Evolutionary conservation across 768 basidiomycete species (phyloP).

Genomic region (Suillus hirtellus): DNA sequence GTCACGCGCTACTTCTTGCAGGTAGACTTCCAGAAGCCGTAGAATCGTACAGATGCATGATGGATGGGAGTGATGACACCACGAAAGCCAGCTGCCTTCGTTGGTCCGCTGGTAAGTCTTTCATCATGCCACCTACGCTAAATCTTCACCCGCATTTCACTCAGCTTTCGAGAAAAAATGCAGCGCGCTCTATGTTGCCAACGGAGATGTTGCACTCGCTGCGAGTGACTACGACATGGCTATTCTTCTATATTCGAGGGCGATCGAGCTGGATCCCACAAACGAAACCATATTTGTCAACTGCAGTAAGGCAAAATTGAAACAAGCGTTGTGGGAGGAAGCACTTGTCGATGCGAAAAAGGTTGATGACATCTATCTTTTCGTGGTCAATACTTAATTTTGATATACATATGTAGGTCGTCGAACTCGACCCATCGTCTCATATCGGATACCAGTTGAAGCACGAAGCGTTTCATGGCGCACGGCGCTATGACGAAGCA

Average conservation of each 20-base stretch:
- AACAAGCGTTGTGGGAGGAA: background rate
- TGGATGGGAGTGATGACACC: background rate
- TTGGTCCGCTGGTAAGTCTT: background rate
- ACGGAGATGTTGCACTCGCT: background rate
- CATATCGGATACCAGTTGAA: background rate
- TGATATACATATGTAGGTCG: background rate
- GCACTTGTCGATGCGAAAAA: background rate
- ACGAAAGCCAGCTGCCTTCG: background rate
- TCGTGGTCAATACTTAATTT: background rate
- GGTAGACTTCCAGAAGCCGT: background rate
- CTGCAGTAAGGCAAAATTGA: background rate
- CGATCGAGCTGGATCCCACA: background rate
- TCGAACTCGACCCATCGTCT: background rate
- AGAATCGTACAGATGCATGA: background rate
- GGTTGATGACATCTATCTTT: background rate
- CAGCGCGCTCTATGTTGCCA: background rate
- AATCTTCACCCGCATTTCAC: background rate
- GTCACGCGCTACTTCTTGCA: background rate
- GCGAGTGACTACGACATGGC: background rate
- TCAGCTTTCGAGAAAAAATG: background rate
- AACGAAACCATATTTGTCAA: background rate
- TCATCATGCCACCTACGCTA: background rate
- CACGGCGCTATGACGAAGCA: background rate
- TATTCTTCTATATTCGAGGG: background rate
- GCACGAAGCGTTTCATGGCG: background rate